Evolutionary conservation across 2,329 filamentous ascomycete genomes (phyloP), one percentile per base, ranked within the genome.

Genomic region (Penicillium sp.): DNA sequence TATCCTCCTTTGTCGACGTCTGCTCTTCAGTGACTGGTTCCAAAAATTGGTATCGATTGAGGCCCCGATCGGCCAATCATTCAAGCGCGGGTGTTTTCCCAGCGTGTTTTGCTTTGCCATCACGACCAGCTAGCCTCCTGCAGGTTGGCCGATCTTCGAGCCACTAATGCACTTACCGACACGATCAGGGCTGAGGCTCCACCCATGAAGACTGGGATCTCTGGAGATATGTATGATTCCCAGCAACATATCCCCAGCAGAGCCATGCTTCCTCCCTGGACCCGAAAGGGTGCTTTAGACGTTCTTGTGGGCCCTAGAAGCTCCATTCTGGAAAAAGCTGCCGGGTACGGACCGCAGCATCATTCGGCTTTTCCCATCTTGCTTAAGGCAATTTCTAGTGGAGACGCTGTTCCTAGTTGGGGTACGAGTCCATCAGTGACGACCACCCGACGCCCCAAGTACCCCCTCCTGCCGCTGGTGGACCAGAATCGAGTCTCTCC

Each of bases 101-200:
- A 59, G 53, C 31, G 48, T 28, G 42, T 50, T 63, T 52, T 58
- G 48, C 34, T 60, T 63, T 63, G 56, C 60, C 61, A 64, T 67
- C 52, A 58, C 52, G 51, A 52, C 65, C 62, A 69, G 62, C 63
- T 70, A 70, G 68, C 62, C 56, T 66, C 54, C 66, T 70, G 66
- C 67, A 64, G 51, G 59, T 59, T 60, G 61, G 67, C 48, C 59
- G 64, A 67, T 67, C 62, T 49, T 47, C 36, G 39, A 61, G 55
- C 59, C 59, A 60, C 61, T 60, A 60, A 60, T 57, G 64, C 48
- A 40, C 43, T 59, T 56, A 39, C 57, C 54, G 26, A 59, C 54
- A 52, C 50, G 53, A 63, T 55, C 49, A 56, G 29, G 44, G 37
- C 42, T 33, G 43, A 23, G 54, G n/a, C 34, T 48, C 59, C 58